Base-by-base conservation (phyloP, 441 rosid species). In the Pelargonium cotyledonis region DNA sequence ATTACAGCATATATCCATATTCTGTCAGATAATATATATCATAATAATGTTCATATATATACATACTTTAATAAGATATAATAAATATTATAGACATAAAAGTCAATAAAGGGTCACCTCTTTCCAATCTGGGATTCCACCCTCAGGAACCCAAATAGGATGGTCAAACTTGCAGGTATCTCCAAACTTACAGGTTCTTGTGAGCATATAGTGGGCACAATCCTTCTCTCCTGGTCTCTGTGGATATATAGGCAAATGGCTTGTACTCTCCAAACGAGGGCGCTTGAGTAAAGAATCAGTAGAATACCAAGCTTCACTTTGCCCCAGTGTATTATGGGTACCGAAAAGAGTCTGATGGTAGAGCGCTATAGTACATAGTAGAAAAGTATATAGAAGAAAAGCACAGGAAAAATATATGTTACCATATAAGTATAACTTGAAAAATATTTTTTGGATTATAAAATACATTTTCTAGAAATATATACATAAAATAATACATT, bases 61-160 rank as follows among this genome's bases (percentile, higher is more conserved):
- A 68, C 40, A 67, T 60, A 53, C 58, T 46, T 6, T 76, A 72
- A 58, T 78, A 69, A 73, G 53, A 76, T 75, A 73, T 57, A 74
- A 16, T 46, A n/a, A n/a, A n/a, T 68, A 75, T 73, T 26, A 80
- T 69, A 81, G 80, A 83, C 71, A 72, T 80, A 81, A 80, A 75
- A 74, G 26, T 78, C 71, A 82, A 80, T 83, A 86, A 84, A 82
- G 78, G 74, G 83, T 93, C 98, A 93, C 98, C 98, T 93, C 98
- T 93, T 90, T 93, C 98, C 97, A 93, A 89, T 89, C 92, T 84
- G 97, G 97, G 86, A 93, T 93, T 85, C 98, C 98, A 76, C 97
- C 98, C 74, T 88, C 98, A 26, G 98, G 96, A 89, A 93, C 98
- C 98, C 98, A 91, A 91, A 89, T 70, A 82, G 98, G 98, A 88